phyloP scores from a whole-genome alignment of 129 eudicot species.

The Chrysanthemum seticuspe region DNA sequence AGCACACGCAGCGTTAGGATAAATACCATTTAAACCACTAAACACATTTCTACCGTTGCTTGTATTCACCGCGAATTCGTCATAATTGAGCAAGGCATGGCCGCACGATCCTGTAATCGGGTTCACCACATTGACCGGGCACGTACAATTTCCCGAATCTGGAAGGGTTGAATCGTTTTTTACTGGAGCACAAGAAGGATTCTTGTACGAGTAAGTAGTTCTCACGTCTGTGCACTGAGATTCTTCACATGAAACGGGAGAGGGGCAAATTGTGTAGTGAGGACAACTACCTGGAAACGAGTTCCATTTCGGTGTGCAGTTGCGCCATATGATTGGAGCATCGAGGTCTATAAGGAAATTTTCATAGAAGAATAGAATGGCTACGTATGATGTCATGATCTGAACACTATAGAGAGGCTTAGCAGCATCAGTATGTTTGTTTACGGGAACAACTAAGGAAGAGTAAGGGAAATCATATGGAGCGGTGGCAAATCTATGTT shows the following conservation, averaged over 20 bases:
- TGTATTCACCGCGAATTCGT: neutral
- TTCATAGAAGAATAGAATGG: neutral
- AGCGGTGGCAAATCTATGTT: neutral
- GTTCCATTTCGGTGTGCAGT: neutral
- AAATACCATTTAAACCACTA: neutral
- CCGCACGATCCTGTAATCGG: neutral
- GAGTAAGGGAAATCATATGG: no score
- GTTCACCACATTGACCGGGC: neutral
- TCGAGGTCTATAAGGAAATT: conserved; percentile 19
- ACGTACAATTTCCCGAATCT: neutral
- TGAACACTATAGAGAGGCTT: conserved; percentile 16
- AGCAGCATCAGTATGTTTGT: conserved; percentile 11
- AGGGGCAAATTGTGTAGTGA: neutral
- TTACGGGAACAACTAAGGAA: conserved; percentile 6
- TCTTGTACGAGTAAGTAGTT: neutral
- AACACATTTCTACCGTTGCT: neutral
- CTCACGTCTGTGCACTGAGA: neutral
- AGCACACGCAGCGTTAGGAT: neutral
- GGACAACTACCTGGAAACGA: neutral
- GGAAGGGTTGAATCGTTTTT: neutral
- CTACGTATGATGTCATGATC: neutral
- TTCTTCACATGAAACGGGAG: neutral
- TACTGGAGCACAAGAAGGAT: neutral
- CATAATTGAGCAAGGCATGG: neutral
- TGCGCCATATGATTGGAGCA: conserved; percentile 1